phyloP scores from a whole-genome alignment of 148 eudicot genomes.

The Vaccinium macrocarpon region DNA sequence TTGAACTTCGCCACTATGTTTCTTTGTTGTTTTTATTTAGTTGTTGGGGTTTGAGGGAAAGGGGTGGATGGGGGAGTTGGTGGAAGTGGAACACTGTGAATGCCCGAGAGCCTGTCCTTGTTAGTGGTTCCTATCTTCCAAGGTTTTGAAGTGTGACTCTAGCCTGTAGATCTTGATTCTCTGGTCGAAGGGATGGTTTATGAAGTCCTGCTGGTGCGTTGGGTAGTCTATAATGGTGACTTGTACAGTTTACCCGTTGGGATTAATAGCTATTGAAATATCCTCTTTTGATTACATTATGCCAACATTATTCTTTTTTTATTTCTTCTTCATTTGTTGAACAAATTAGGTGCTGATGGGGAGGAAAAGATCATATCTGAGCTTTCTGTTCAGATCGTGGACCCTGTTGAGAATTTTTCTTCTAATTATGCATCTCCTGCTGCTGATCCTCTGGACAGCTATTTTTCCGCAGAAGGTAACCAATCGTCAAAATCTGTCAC shows the following conservation, averaged over 20 bases:
- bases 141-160: neutral
- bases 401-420: conserved; percentile 34
- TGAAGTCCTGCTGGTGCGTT: neutral
- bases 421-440: conserved; percentile 27
- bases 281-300: neutral
- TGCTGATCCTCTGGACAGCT: conserved; percentile 30
- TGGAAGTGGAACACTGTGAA: neutral
- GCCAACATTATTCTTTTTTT: conserved; percentile 2
- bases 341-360: conserved; percentile 16
- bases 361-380: conserved; percentile 26
- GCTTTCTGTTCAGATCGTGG: conserved; percentile 18
- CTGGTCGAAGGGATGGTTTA: neutral
- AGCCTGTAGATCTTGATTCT: conserved; percentile 4
- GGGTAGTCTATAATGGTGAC: neutral
- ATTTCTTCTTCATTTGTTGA: neutral
- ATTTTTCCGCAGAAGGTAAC: conserved; percentile 15
- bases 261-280: neutral
- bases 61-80: neutral
- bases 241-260: neutral
- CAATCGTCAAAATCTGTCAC: conserved; percentile 21
- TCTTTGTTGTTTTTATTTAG: neutral
- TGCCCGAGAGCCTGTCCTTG: neutral
- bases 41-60: neutral
- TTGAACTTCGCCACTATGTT: neutral
- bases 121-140: neutral